These are phyloP conservation scores for Massarina eburnea DNA, from an alignment of 2,329 filamentous ascomycete genomes.

Conservation along the genomic window DNA sequence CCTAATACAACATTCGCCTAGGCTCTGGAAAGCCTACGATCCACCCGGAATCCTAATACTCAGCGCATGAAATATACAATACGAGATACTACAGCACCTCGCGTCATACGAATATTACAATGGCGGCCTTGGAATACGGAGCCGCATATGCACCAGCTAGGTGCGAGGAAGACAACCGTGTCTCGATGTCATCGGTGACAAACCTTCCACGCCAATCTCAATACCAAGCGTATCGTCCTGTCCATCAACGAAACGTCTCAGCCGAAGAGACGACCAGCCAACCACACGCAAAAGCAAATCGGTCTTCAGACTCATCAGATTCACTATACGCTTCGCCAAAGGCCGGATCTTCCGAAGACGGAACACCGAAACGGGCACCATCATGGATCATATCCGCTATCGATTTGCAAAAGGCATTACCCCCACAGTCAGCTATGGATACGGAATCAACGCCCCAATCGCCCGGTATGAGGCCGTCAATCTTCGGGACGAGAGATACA, in stretches of 20 bases:
- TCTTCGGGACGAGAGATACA: conserved; percentile 2
- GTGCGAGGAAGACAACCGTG: neutral
- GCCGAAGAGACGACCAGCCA: neutral
- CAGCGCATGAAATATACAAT: conserved; percentile 2
- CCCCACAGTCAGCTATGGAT: neutral
- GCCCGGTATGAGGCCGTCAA: conserved; percentile 4
- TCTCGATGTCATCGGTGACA: conserved; percentile 1
- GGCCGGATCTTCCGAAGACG: neutral
- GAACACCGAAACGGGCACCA: neutral
- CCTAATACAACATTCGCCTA: neutral
- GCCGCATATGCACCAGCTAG: conserved; percentile 5
- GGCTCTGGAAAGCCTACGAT: neutral
- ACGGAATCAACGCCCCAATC: neutral
- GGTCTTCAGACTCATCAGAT: neutral
- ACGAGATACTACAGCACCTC: neutral
- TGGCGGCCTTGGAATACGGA: conserved; percentile 1
- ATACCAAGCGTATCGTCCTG: conserved; percentile 2
- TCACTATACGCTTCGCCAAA: neutral
- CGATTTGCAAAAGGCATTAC: neutral
- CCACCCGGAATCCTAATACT: neutral
- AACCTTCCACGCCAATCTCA: conserved; percentile 1
- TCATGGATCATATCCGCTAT: conserved; percentile 6
- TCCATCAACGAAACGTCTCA: neutral
- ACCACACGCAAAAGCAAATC: neutral
- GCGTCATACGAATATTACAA: neutral